Conservation (phyloP, 2,329 filamentous ascomycete species). For the Penicillium brasilianum region DNA sequence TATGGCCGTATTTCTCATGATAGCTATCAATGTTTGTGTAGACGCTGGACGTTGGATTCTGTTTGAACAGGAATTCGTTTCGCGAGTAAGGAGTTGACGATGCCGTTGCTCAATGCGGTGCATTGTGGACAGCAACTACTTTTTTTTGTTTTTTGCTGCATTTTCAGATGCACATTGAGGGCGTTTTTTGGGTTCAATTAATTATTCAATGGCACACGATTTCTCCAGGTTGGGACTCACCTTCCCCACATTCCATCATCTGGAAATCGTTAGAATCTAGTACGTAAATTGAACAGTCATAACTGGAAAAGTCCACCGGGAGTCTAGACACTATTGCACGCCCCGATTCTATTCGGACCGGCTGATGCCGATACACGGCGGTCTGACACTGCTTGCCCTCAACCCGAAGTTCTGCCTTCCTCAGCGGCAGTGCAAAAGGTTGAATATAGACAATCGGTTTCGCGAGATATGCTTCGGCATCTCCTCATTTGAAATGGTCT, state of each 20-base stretch:
- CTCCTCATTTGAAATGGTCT: background rate
- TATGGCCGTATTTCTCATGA: slow-evolving; percentile 5
- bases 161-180: background rate
- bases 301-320: background rate
- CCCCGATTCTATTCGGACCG: background rate
- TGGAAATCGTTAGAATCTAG: background rate
- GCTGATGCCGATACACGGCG: background rate
- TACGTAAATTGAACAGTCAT: background rate
- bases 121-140: background rate
- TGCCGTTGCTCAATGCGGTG: background rate
- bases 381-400: background rate
- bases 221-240: background rate
- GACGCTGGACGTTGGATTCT: slow-evolving; percentile 20
- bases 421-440: background rate
- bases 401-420: background rate
- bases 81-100: background rate
- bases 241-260: background rate
- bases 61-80: background rate
- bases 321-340: background rate
- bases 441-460: background rate
- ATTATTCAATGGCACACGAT: background rate
- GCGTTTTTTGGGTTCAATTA: background rate
- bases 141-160: background rate
- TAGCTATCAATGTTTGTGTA: slow-evolving; percentile 10
- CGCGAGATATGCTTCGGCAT: background rate